phyloP scores from a whole-genome alignment of 2,329 filamentous ascomycete genomes.

The Alternaria solani region DNA sequence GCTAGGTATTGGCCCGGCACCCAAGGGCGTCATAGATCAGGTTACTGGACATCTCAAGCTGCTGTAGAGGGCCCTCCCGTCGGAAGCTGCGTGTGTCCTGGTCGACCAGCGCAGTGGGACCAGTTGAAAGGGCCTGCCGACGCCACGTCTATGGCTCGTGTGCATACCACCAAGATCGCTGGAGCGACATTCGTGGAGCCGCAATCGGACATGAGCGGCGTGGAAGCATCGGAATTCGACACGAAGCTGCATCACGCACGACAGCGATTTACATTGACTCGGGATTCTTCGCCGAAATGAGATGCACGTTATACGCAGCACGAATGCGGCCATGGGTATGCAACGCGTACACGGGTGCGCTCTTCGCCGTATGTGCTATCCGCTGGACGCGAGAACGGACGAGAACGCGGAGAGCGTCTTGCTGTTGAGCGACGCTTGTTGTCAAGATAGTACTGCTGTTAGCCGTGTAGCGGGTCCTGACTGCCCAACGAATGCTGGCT shows the following conservation, averaged over 20 bases:
- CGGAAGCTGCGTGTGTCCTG: neutral
- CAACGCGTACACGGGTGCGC: neutral
- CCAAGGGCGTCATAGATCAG: slow-evolving; percentile 84
- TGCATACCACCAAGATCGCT: neutral
- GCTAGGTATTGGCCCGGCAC: slow-evolving; percentile 76
- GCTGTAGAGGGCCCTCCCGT: slow-evolving; percentile 59
- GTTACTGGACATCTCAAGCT: slow-evolving; percentile 87
- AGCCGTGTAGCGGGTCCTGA: slow-evolving; percentile 1
- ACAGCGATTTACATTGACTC: neutral
- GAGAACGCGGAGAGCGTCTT: neutral
- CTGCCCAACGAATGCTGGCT: slow-evolving; percentile 17
- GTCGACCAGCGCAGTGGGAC: neutral
- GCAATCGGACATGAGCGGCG: neutral
- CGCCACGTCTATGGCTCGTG: slow-evolving; percentile 14
- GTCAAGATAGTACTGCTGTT: slow-evolving; percentile 1
- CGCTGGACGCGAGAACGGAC: neutral
- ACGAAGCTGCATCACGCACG: slow-evolving; percentile 1
- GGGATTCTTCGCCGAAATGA: neutral
- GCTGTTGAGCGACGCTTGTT: slow-evolving; percentile 3
- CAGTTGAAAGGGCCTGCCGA: neutral
- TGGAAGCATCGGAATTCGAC: neutral
- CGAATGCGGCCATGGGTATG: neutral
- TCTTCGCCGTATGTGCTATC: neutral
- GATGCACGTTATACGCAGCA: neutral
- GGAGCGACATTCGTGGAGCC: neutral